Base-by-base conservation (phyloP, 2,329 filamentous ascomycete species). In the Chaetomium strumarium region DNA sequence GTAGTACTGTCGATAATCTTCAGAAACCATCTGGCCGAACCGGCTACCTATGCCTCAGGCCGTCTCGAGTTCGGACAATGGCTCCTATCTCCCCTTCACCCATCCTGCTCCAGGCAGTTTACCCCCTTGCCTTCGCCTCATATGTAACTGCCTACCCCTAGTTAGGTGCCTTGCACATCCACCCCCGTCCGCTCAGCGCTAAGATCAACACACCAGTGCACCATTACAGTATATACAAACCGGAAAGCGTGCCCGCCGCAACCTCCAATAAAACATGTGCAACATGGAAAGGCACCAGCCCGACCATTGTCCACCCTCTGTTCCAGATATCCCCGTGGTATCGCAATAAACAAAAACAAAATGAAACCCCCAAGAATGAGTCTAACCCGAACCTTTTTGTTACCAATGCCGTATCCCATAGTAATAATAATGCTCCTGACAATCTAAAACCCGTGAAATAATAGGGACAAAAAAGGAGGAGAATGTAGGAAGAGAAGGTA, bases 91-190 rank as follows among this genome's bases (percentile, higher is more conserved):
- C 24, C 24, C 24, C 11, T 20, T 19, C 24, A 16, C 3, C 36
- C 31, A 24, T 13, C 39, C 59, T 61, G 60, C 60, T 12, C 60
- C 58, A 56, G 60, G 60, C 59, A 61, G 59, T 49, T 46, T 37
- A 3, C 8, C 39, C 16, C 16, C 33, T 30, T 11, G 9, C 45
- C 51, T 30, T 31, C 30, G 14, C 40, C 30, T 16, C n/a, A n/a
- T 10, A 40, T 41, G 24, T 24, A 24, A 24, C 24, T 37, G 48
- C 42, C 43, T 38, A 3, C 17, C 11, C n/a, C n/a, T n/a, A n/a
- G n/a, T n/a, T n/a, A n/a, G n/a, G n/a, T 39, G 10, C 24, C 24
- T 24, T 24, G 7, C 24, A 24, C 24, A 24, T 24, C 24, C 20
- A 10, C 33, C 33, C n/a, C 24, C 30, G 19, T n/a, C 38, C 5